Percentiles rank a stretch among this genome's conserved stretches.
Conservation (phyloP, 768 basidiomycete species). For the Serendipita vermifera region DNA sequence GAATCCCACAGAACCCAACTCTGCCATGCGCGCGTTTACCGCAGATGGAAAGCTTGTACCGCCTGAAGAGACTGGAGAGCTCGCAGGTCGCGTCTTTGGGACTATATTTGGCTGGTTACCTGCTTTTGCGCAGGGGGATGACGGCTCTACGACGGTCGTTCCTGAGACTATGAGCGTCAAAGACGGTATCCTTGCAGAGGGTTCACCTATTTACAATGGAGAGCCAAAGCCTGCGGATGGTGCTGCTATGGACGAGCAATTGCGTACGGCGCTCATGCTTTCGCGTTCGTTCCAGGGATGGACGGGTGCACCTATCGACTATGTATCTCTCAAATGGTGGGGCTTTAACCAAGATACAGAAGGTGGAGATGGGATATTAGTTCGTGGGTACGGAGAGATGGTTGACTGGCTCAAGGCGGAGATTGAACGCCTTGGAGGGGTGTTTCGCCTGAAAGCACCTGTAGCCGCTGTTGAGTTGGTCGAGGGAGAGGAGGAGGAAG, state of each 20-base stretch:
- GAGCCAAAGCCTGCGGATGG: too few relatives aligned
- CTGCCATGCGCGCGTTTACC: background rate
- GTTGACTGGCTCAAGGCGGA: background rate
- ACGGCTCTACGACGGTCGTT: background rate
- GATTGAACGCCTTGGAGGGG: slow-evolving; percentile 12
- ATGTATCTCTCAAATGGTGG: slow-evolving; percentile 16
- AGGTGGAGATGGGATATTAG: slow-evolving; percentile 13
- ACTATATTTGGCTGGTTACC: slow-evolving; percentile 3
- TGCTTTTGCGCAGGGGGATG: background rate
- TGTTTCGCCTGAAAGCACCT: background rate
- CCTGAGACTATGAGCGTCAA: background rate
- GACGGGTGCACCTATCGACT: slow-evolving; percentile 15
- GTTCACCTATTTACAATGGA: background rate
- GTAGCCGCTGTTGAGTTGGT: background rate
- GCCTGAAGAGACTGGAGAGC: background rate
- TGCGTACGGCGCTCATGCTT: background rate
- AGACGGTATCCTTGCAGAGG: background rate
- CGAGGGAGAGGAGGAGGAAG: background rate
- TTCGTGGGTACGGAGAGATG: slow-evolving; percentile 9
- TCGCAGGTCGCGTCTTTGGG: background rate
- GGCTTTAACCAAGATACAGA: slow-evolving; percentile 14
- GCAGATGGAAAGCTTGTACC: background rate
- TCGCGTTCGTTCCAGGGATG: slow-evolving; percentile 13
- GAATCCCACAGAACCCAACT: background rate
- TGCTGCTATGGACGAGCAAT: too few relatives aligned